A percentile compares a stretch with the other conserved stretches of the same genome.
Evolutionary conservation across 176 grass and related monocot species (phyloP).

Genomic region (Phragmites australis): DNA sequence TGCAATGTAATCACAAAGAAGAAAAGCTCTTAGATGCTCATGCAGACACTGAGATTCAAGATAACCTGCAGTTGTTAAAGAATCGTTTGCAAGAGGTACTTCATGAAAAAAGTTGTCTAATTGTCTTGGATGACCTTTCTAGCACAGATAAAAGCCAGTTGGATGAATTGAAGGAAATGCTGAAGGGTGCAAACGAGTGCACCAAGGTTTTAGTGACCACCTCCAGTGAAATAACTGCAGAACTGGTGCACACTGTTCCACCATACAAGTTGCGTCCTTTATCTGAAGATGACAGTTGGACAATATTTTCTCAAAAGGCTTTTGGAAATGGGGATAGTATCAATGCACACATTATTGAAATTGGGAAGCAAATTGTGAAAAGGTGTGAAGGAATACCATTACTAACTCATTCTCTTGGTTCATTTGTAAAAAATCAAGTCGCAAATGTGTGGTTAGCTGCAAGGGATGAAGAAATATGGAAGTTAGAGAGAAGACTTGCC

Average conservation of each 20-base stretch:
- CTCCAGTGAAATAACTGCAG: constrained; percentile 31
- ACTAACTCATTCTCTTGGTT: constrained; percentile 32
- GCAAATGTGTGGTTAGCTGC: constrained; percentile 11
- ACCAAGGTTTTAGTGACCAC: constrained; percentile 45
- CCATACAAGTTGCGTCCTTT: constrained; percentile 28
- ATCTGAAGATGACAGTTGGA: constrained; percentile 33
- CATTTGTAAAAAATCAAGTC: constrained; percentile 4
- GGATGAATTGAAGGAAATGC: constrained; percentile 24
- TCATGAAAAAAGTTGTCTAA: neutral
- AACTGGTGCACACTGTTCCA: constrained; percentile 2
- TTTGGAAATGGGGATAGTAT: neutral
- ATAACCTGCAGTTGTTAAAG: constrained; percentile 33
- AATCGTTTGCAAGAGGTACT: neutral
- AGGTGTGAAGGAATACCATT: constrained; percentile 35
- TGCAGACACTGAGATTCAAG: neutral
- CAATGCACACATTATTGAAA: neutral
- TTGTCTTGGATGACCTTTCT: constrained; percentile 25
- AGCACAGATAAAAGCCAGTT: constrained; percentile 1
- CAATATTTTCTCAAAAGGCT: constrained; percentile 31
- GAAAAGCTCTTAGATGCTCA: neutral
- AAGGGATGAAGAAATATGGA: constrained; percentile 27
- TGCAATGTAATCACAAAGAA: neutral
- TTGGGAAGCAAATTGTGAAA: constrained; percentile 38
- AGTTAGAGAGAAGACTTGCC: neutral
- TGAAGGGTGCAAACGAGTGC: neutral